Conservation (phyloP, 805 yeast species). For the Barnettozyma siamensis region DNA sequence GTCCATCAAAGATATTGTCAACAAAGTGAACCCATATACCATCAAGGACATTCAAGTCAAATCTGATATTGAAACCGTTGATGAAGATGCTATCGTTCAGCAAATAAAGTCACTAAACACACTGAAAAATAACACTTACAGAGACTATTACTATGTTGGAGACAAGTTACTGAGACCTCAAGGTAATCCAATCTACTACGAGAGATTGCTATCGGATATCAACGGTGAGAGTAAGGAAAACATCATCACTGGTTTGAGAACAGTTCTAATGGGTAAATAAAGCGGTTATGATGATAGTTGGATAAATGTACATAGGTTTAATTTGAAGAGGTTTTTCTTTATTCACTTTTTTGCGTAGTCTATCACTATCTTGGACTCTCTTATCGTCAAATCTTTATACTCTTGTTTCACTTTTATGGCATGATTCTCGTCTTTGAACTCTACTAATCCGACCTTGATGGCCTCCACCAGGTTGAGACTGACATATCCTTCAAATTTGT, state of each 20-base stretch:
- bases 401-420: slow-evolving; percentile 40
- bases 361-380: slow-evolving; percentile 18
- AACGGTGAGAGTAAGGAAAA: slow-evolving; percentile 67
- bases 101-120: slow-evolving; percentile 56
- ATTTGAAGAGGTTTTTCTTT: neutral
- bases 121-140: slow-evolving; percentile 55
- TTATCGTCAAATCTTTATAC: slow-evolving; percentile 19
- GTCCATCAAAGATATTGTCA: slow-evolving; percentile 34
- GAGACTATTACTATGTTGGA: slow-evolving; percentile 55
- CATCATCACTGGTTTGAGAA: slow-evolving; percentile 58
- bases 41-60: slow-evolving; percentile 37
- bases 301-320: neutral
- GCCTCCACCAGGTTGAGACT: slow-evolving; percentile 63
- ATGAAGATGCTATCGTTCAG: slow-evolving; percentile 39
- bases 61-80: slow-evolving; percentile 38
- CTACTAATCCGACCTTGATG: slow-evolving; percentile 74
- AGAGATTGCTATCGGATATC: slow-evolving; percentile 62
- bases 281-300: neutral
- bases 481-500: slow-evolving; percentile 50
- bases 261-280: slow-evolving; percentile 70
- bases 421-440: slow-evolving; percentile 51
- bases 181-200: slow-evolving; percentile 79
- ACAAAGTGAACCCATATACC: slow-evolving; percentile 41
- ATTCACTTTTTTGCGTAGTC: slow-evolving; percentile 24
- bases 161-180: slow-evolving; percentile 70